Evolutionary conservation across 2,329 filamentous ascomycete genomes (phyloP), one percentile per base, ranked within the genome.

Genomic region (Hyphodiscus sp.): DNA sequence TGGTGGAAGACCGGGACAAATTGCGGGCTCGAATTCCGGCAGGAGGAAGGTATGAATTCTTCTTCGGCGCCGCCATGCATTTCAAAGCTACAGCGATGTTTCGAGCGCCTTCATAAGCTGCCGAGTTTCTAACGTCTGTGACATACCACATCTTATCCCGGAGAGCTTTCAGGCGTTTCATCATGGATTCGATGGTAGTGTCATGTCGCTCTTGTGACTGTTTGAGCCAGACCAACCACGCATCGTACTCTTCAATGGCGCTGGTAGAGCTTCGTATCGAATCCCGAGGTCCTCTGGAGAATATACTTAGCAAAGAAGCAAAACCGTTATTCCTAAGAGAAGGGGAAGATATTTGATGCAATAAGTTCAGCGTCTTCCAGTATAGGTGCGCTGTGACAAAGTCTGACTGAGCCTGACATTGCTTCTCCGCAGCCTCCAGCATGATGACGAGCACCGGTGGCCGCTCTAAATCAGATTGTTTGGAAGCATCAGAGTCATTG

Each of bases 141-240:
- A 94, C 88, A 68, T 95, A 99, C 94, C 94, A 99, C 89, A 97
- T 96, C 76, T 97, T 97, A 68, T 96, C 89, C 43, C 94, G 83
- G 41, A 96, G 77, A 20, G 86, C 84, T 53, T 85, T 82, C 41
- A 94, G 77, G 5, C 82, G 82, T 54, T 78, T 77, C 77, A 89
- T 87, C 81, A 90, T 88, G 5, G 82, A 77, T 42, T 90, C 86
- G 38, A 91, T 85, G 13, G 83, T 79, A 2, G 78, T 79, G 63
- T 92, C 89, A 47, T 91, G 84, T 2, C 87, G 81, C 63, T 90
- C 87, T 63, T 92, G 85, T 20, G 86, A 89, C 61, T 90, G 87
- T 65, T 90, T 90, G 19, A 95, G 77, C 81, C 87, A 91, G 13
- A 91, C 82, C 30, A 92, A 81, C 87, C 87, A 90, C 2, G 86